A percentile compares a stretch with the other conserved stretches of the same genome.
These are phyloP conservation scores for Martensiomyces pterosporus DNA, from an alignment of 192 early-diverging fungal species.

Conservation along the genomic window DNA sequence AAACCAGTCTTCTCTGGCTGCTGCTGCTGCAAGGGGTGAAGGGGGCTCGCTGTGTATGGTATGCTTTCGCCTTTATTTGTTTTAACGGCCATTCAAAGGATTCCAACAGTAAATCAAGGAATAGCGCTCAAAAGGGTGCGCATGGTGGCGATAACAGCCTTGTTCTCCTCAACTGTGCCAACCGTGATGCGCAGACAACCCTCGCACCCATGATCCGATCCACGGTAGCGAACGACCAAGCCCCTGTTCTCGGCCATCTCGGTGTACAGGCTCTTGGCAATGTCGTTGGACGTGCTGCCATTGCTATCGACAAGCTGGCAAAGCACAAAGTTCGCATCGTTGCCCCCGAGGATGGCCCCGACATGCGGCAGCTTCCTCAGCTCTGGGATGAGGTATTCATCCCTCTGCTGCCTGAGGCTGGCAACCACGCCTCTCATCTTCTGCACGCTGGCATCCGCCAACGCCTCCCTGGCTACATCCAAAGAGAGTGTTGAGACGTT, in stretches of 20 bases:
- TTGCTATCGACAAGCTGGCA: constrained; percentile 67
- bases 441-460: constrained; percentile 62
- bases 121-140: constrained; percentile 24
- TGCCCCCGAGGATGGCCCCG: constrained; percentile 75
- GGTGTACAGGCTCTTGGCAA: constrained; percentile 73
- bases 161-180: constrained; percentile 83
- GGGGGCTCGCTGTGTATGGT: no score
- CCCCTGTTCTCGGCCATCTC: constrained; percentile 76
- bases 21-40: no score
- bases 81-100: no score
- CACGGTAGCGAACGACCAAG: constrained; percentile 95
- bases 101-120: no score
- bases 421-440: constrained; percentile 64
- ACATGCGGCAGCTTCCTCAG: constrained; percentile 63
- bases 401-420: constrained; percentile 63
- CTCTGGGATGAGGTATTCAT: constrained; percentile 54
- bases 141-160: constrained; percentile 54
- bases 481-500: constrained; percentile 91
- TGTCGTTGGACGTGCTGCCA: constrained; percentile 64
- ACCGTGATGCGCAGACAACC: constrained; percentile 95
- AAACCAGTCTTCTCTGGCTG: no score
- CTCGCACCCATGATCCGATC: constrained; percentile 85
- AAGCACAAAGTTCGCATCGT: constrained; percentile 95
- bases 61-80: no score
- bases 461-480: constrained; percentile 70